Conservation (phyloP, 192 early-diverging fungal genomes). For the Jimgerdemannia lactiflua region DNA sequence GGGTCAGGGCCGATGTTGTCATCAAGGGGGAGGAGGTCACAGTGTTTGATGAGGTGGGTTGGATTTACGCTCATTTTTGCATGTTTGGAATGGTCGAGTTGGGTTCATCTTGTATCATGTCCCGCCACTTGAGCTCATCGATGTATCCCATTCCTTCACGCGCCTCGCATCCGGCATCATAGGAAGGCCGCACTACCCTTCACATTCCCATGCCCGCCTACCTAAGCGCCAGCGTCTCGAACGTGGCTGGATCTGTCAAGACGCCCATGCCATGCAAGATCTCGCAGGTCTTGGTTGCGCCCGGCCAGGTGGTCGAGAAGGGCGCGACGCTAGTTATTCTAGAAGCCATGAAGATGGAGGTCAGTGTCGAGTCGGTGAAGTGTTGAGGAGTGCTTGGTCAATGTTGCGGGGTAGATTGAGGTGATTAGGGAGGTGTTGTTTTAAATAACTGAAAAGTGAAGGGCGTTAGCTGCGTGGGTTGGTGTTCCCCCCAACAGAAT, state of each 20-base stretch:
- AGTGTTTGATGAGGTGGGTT: conserved; percentile 57
- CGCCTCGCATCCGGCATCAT: not conserved
- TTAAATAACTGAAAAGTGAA: not conserved
- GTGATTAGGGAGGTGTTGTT: not conserved
- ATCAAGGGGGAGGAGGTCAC: conserved; percentile 56
- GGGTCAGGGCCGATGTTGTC: conserved; percentile 61
- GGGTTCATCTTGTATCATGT: too few relatives aligned
- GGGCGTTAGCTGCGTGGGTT: too few relatives aligned
- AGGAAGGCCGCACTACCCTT: not conserved
- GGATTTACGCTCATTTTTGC: not conserved
- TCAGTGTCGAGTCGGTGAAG: conserved; percentile 26
- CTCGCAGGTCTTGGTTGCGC: conserved; percentile 71
- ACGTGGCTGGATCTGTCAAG: conserved; percentile 62
- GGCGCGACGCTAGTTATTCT: conserved; percentile 80
- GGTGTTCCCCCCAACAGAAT: too few relatives aligned
- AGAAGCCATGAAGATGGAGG: conserved; percentile 99
- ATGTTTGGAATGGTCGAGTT: too few relatives aligned
- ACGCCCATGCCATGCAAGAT: conserved; percentile 99
- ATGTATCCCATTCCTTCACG: too few relatives aligned
- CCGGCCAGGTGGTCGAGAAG: conserved; percentile 78
- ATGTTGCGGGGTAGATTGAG: not conserved
- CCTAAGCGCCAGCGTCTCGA: conserved; percentile 39
- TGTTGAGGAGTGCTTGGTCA: not conserved
- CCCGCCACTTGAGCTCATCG: too few relatives aligned
- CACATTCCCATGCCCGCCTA: conserved; percentile 37